Conservation (phyloP, 805 yeast genomes). For the Metschnikowia henanensis region DNA sequence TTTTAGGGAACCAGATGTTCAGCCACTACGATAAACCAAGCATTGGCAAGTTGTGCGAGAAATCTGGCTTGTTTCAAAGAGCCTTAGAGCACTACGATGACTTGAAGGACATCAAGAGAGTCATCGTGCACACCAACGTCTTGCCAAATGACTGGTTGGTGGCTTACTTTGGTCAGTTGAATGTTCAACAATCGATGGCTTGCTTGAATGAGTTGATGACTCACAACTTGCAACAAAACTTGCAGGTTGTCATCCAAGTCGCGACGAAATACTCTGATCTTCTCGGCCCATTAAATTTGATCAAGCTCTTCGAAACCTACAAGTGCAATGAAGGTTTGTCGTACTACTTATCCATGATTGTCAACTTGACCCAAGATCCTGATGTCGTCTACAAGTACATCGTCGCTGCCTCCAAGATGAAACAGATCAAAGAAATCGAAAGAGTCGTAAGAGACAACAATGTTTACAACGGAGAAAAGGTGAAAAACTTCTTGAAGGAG, state of each 20-base stretch:
- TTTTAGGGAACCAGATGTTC: constrained; percentile 93
- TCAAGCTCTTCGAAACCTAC: constrained; percentile 91
- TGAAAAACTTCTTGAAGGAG: constrained; percentile 95
- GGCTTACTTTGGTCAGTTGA: constrained; percentile 86
- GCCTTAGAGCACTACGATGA: constrained; percentile 96
- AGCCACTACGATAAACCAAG: constrained; percentile 93
- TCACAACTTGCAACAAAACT: constrained; percentile 74
- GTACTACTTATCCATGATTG: constrained; percentile 90
- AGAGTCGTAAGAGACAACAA: constrained; percentile 93
- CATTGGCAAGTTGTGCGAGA: constrained; percentile 89
- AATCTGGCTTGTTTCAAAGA: constrained; percentile 93
- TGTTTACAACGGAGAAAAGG: constrained; percentile 95
- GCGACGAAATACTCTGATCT: constrained; percentile 95
- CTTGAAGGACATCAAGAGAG: constrained; percentile 92
- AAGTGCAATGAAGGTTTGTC: constrained; percentile 92
- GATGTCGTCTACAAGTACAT: constrained; percentile 96
- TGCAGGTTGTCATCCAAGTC: constrained; percentile 93
- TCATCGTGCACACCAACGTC: constrained; percentile 80
- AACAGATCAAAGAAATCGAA: constrained; percentile 92
- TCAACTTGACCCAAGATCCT: constrained; percentile 89
- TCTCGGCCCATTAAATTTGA: constrained; percentile 81
- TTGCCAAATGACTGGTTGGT: constrained; percentile 95
- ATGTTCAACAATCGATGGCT: constrained; percentile 88
- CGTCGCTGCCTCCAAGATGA: constrained; percentile 88
- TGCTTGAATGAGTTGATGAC: constrained; percentile 86